Conservation (phyloP, 306 rosid genomes). For the Ammopiptanthus mongolicus region DNA sequence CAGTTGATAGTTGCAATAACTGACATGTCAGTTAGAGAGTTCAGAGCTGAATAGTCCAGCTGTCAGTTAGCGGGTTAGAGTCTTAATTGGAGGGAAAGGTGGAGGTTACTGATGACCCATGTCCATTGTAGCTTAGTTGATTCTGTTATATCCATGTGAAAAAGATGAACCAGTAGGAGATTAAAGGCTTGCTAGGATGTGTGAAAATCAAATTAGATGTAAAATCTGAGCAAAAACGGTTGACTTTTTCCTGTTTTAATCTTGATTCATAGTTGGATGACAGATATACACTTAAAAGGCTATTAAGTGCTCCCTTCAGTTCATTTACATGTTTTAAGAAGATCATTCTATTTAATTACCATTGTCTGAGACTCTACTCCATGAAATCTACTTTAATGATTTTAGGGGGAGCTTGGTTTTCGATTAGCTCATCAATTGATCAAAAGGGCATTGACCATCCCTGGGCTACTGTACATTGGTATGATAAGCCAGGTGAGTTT, state of each 20-base stretch:
- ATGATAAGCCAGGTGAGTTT: constrained; percentile 90
- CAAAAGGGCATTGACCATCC: constrained; percentile 51
- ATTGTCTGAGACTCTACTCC: neutral
- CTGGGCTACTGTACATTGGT: constrained; percentile 94
- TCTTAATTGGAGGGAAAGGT: neutral
- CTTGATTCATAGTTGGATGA: constrained; percentile 14
- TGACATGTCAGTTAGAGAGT: neutral
- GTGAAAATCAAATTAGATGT: neutral
- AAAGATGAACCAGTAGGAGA: neutral
- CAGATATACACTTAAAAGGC: neutral
- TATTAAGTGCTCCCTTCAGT: neutral
- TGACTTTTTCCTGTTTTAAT: neutral
- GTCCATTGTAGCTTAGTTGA: neutral
- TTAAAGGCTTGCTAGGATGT: neutral
- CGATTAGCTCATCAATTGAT: constrained; percentile 64
- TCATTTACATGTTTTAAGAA: constrained; percentile 14
- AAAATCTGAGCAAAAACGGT: neutral
- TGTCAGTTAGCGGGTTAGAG: neutral
- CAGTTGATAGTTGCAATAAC: neutral
- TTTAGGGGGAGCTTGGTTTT: constrained; percentile 77
- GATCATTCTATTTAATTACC: neutral
- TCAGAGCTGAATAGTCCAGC: neutral
- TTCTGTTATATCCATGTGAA: neutral
- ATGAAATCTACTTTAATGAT: constrained; percentile 23
- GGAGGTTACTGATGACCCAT: too few relatives aligned